phyloP scores from a whole-genome alignment of 768 basidiomycete genomes.

The Mycena galopus region DNA sequence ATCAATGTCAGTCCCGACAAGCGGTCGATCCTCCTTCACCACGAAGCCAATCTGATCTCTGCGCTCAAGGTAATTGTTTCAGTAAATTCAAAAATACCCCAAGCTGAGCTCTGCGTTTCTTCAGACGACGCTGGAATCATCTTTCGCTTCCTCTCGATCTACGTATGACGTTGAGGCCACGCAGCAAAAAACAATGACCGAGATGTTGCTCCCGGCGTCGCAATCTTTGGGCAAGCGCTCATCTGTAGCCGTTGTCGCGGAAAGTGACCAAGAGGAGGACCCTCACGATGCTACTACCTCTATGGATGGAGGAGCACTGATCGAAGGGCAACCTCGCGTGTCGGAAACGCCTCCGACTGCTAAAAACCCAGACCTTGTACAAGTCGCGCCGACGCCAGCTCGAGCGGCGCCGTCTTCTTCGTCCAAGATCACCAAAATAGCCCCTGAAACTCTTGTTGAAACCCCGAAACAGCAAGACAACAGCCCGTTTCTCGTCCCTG shows the following conservation, averaged over 20 bases:
- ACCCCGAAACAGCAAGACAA: not conserved
- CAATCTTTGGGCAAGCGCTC: not conserved
- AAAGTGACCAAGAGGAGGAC: constrained; percentile 19
- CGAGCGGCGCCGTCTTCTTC: not conserved
- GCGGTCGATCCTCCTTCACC: constrained; percentile 92
- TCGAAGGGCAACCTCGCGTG: not conserved
- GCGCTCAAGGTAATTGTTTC: constrained; percentile 75
- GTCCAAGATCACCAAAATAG: not conserved
- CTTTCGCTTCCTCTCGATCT: constrained; percentile 78
- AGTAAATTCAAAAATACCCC: not conserved
- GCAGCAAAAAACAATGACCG: constrained; percentile 37
- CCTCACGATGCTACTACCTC: not conserved
- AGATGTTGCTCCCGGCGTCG: constrained; percentile 39
- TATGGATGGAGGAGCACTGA: constrained; percentile 48
- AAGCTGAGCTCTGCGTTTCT: constrained; percentile 1
- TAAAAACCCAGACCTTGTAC: not conserved
- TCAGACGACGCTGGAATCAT: constrained; percentile 74
- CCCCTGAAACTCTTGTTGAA: not conserved
- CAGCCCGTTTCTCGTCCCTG: constrained; percentile 28
- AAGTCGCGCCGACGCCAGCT: not conserved
- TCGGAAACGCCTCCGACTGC: not conserved
- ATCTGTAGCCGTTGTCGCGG: not conserved
- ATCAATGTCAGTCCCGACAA: constrained; percentile 98
- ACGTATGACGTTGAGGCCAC: constrained; percentile 69
- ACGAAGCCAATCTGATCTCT: constrained; percentile 82